Percentiles rank a stretch among this genome's conserved stretches.
phyloP scores from a whole-genome alignment of 2,329 filamentous ascomycete genomes.

The Fusarium guadeloupense region DNA sequence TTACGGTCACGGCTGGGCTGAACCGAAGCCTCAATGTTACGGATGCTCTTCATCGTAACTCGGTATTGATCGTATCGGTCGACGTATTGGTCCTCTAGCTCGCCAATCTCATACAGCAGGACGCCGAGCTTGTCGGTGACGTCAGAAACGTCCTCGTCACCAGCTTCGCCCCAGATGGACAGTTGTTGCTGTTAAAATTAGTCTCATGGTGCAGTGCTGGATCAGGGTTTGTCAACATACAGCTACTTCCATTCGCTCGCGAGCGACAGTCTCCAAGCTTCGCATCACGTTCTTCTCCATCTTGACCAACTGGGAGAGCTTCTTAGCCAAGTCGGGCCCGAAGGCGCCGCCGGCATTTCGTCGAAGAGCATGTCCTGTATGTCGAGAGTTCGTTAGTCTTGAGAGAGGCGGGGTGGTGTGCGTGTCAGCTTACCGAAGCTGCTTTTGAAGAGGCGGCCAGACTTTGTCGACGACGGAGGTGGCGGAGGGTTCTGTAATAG shows the following conservation, averaged over 20 bases:
- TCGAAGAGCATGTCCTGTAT: conserved; percentile 71
- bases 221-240: conserved; percentile 64
- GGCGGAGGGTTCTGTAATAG: conserved; percentile 87
- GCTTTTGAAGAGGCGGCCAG: conserved; percentile 83
- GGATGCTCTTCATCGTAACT: conserved; percentile 98
- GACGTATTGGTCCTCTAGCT: conserved; percentile 97
- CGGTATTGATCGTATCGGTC: conserved; percentile 99
- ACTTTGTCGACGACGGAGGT: conserved; percentile 90
- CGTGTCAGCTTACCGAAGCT: conserved; percentile 75
- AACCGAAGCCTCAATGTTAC: conserved; percentile 98
- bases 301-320: conserved; percentile 97
- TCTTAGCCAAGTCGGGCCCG: conserved; percentile 90
- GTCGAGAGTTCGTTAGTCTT: conserved; percentile 13
- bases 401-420: background rate
- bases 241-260: conserved; percentile 98
- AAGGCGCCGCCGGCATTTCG: conserved; percentile 80
- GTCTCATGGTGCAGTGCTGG: background rate
- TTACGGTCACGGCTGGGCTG: conserved; percentile 96
- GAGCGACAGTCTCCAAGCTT: conserved; percentile 92
- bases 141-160: conserved; percentile 97
- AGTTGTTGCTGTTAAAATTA: conserved; percentile 83
- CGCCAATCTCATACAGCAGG: conserved; percentile 96
- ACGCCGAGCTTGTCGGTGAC: conserved; percentile 99
- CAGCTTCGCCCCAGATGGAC: conserved; percentile 94
- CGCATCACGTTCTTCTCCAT: conserved; percentile 99